Base-by-base conservation (phyloP, 495 filamentous ascomycete species). In the Recurvomyces mirabilis region DNA sequence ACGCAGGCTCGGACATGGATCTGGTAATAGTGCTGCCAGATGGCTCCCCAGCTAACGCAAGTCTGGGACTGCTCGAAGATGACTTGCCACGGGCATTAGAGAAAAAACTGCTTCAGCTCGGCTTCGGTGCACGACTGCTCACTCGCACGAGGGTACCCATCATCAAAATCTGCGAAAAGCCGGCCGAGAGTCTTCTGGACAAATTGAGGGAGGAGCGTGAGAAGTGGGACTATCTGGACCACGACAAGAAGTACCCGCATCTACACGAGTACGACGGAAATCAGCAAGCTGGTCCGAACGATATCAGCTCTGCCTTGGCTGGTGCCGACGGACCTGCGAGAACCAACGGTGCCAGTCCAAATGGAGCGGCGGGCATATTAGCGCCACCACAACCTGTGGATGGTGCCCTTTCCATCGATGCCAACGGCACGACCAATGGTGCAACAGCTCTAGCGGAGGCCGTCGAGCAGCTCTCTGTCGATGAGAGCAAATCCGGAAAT, bases 71-170 rank as follows among this genome's bases (percentile, higher is more conserved):
- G 38, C 44, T 46, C 25, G 47, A 67, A 54, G 42, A 53, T 39
- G 63, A 63, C 34, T 55, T 68, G 26, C 79, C 81, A 15, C 67
- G 79, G 28, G 46, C 82, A 13, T 52, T 88, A 9, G 81, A 85
- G 54, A 80, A 74, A 51, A 68, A 68, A 1, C 66, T 91, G n/a
- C 66, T 87, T n/a, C 68, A 82, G 3, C 52, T 68, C 24, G 82
- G 80, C 0, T 75, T 76, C 45, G 81, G 81, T 29, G 82, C 79
- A 17, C 68, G 79, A 1, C 60, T 89, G 6, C 69, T 88, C 6
- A 77, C 79, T 17, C 70, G 68, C 26, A 87, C 86, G 6, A 71
- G 84, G 49, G 77, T 87, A 22, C 86, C 86, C 18, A 88, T 91
- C 43, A 77, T 93, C 55, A 85, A 86, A 51, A 63, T 93, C 23